Conservation (phyloP, 2,329 filamentous ascomycete genomes). For the Cryphonectria nitschkei region DNA sequence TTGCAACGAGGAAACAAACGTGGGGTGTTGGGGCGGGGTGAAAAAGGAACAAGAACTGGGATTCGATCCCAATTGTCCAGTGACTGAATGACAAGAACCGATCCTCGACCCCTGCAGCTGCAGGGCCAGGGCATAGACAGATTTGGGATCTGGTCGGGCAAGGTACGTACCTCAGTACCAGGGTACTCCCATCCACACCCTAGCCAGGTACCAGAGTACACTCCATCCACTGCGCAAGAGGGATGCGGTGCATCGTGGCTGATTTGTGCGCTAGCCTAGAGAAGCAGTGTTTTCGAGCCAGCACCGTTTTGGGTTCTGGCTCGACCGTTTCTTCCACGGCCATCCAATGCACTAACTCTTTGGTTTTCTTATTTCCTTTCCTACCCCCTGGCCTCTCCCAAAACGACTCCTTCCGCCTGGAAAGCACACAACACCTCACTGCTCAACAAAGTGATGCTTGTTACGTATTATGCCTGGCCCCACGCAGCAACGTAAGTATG, state of each 20-base stretch:
- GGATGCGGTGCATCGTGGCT: not conserved
- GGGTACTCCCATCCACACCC: not conserved
- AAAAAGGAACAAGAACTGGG: not conserved
- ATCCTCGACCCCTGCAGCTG: constrained; percentile 3
- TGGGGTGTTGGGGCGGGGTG: not conserved
- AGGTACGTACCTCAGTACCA: not conserved
- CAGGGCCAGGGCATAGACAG: not conserved
- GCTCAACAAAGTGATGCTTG: not conserved
- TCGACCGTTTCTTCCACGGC: constrained; percentile 5
- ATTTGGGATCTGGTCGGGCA: not conserved
- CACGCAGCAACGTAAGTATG: not conserved
- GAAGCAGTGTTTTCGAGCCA: not conserved
- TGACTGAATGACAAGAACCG: constrained; percentile 5
- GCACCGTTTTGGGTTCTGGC: constrained; percentile 2
- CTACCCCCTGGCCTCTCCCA: not conserved
- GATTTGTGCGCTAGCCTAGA: not conserved
- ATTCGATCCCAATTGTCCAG: not conserved
- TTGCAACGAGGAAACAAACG: constrained; percentile 2
- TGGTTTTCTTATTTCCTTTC: not conserved
- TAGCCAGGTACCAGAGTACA: not conserved
- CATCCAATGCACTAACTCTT: not conserved
- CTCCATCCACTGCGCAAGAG: not conserved
- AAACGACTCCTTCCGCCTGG: not conserved
- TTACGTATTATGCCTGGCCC: not conserved
- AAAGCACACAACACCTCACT: not conserved